A percentile compares a stretch with the other conserved stretches of the same genome.
These are phyloP conservation scores for Venturia asperata DNA, from an alignment of 2,329 filamentous ascomycete species.

Conservation along the genomic window DNA sequence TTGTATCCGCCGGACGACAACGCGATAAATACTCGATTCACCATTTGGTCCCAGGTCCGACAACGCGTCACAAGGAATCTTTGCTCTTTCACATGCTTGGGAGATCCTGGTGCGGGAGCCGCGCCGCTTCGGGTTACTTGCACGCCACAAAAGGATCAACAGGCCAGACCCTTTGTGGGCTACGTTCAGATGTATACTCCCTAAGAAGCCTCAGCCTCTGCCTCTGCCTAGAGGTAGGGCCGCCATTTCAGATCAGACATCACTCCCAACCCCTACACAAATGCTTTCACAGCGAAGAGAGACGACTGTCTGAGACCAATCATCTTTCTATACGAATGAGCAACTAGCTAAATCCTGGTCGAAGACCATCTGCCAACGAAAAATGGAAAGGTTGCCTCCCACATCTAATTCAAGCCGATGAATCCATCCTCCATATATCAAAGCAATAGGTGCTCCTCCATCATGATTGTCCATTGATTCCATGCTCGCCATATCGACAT, in stretches of 20 bases:
- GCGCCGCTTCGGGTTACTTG: neutral
- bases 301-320: neutral
- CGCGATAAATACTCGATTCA: neutral
- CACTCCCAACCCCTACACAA: neutral
- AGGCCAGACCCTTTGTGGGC: neutral
- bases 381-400: conserved; percentile 7
- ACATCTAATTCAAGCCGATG: conserved; percentile 13
- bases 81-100: conserved; percentile 1
- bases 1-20: neutral
- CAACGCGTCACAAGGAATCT: conserved; percentile 2
- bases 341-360: conserved; percentile 7
- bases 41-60: neutral
- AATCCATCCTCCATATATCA: conserved; percentile 14
- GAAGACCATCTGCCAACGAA: conserved; percentile 9
- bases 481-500: neutral
- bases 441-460: conserved; percentile 3
- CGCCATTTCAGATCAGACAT: no score
- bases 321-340: conserved; percentile 7
- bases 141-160: neutral
- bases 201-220: no score
- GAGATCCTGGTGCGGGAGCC: neutral
- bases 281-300: neutral
- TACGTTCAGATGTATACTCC: no score
- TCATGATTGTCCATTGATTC: conserved; percentile 8
- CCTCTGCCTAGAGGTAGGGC: no score